A percentile compares a stretch with the other conserved stretches of the same genome.
These are phyloP conservation scores for Diplodia seriata DNA, from an alignment of 2,329 filamentous ascomycete species.

Conservation along the genomic window DNA sequence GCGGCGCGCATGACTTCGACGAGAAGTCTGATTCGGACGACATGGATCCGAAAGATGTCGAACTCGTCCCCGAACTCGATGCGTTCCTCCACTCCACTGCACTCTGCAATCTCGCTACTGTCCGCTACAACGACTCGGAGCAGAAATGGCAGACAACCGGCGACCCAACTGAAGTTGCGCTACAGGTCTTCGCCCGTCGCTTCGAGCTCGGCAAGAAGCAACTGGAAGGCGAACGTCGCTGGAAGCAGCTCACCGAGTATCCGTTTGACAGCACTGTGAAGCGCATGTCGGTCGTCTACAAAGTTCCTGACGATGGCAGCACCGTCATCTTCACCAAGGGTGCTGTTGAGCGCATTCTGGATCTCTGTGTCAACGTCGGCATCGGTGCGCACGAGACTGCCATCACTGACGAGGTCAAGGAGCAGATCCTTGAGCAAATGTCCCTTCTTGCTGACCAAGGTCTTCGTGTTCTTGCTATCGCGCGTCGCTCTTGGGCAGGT, in stretches of 20 bases:
- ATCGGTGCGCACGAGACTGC: conserved; percentile 33
- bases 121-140: conserved; percentile 54
- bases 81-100: conserved; percentile 47
- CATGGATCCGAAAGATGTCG: conserved; percentile 39
- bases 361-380: conserved; percentile 46
- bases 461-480: conserved; percentile 40
- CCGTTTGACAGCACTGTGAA: conserved; percentile 51
- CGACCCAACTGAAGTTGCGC: conserved; percentile 50
- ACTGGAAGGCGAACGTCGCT: conserved; percentile 38
- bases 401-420: conserved; percentile 48
- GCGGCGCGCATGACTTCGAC: conserved; percentile 33
- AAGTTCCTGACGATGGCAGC: conserved; percentile 40
- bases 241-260: conserved; percentile 47
- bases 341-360: conserved; percentile 43
- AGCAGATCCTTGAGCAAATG: conserved; percentile 68
- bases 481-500: conserved; percentile 42
- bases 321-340: conserved; percentile 50
- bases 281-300: conserved; percentile 51
- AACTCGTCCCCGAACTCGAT: conserved; percentile 40
- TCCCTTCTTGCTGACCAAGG: conserved; percentile 41
- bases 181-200: conserved; percentile 49
- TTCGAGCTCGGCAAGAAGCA: conserved; percentile 47
- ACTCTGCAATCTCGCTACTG: conserved; percentile 59
- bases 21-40: conserved; percentile 31
- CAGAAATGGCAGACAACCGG: conserved; percentile 46